A percentile compares a stretch with the other conserved stretches of the same genome.
Conservation (phyloP, 78 protist genomes). For the Creolimax fragrantissima region DNA sequence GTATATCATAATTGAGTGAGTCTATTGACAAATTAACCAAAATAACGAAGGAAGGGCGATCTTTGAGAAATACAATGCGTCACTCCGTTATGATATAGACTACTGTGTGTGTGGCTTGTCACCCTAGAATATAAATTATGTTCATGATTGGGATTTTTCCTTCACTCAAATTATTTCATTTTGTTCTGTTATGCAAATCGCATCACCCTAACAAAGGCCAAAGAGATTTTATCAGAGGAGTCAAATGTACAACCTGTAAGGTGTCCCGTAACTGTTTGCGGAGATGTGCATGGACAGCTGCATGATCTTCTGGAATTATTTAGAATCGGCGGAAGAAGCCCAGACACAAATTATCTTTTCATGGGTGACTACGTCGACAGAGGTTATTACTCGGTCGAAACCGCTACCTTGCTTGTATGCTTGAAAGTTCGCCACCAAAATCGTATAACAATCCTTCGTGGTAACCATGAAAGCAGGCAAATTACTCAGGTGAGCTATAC, state of each 20-base stretch:
- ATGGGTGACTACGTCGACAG: conserved; percentile 99
- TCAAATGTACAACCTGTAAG: conserved; percentile 86
- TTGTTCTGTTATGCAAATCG: not conserved
- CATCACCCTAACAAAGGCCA: conserved; percentile 29
- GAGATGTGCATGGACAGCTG: conserved; percentile 98
- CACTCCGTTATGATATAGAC: no score
- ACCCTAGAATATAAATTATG: no score
- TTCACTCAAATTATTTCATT: no score
- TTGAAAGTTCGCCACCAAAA: conserved; percentile 76
- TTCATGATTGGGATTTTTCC: no score
- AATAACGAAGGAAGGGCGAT: no score
- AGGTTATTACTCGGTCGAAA: conserved; percentile 91
- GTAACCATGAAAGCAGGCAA: conserved; percentile 94
- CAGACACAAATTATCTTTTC: conserved; percentile 87
- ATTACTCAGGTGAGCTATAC: conserved; percentile 75
- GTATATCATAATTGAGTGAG: no score
- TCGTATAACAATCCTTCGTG: conserved; percentile 79
- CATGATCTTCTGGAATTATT: conserved; percentile 85
- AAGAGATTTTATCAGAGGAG: conserved; percentile 85
- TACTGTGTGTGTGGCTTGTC: no score
- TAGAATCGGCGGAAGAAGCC: conserved; percentile 49
- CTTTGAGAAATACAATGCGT: no score
- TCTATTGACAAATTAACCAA: no score
- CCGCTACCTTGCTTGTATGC: conserved; percentile 79
- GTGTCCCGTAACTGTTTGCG: conserved; percentile 94